Conservation (phyloP, 2,329 filamentous ascomycete species). For the Cercospora nicotianae region DNA sequence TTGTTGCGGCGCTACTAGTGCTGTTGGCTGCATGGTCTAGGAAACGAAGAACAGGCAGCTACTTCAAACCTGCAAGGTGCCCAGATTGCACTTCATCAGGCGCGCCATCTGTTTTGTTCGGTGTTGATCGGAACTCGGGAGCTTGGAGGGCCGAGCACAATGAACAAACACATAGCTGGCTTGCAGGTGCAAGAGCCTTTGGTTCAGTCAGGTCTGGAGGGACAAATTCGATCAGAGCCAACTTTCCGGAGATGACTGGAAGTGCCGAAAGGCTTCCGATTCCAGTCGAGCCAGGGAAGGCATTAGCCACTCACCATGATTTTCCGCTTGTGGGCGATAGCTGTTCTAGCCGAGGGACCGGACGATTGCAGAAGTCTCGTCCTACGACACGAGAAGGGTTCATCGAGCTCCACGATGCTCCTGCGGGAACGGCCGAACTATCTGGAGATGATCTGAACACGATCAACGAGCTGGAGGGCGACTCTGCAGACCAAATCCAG, state of each 20-base stretch:
- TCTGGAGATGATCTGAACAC: slow-evolving; percentile 11
- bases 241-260: slow-evolving; percentile 9
- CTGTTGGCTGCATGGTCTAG: slow-evolving; percentile 12
- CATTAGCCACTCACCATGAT: not conserved
- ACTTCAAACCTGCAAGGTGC: slow-evolving; percentile 17
- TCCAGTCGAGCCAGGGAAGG: not conserved
- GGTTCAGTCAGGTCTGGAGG: not conserved
- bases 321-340: not conserved
- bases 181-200: not conserved
- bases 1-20: not conserved
- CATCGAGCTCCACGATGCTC: not conserved
- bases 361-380: slow-evolving; percentile 14
- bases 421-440: not conserved
- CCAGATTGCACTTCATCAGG: slow-evolving; percentile 9
- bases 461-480: slow-evolving; percentile 15
- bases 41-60: slow-evolving; percentile 12
- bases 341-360: slow-evolving; percentile 5
- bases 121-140: not conserved
- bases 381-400: slow-evolving; percentile 6
- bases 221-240: slow-evolving; percentile 1
- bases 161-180: slow-evolving; percentile 8
- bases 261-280: slow-evolving; percentile 14
- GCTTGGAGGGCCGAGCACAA: slow-evolving; percentile 10
- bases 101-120: slow-evolving; percentile 1
- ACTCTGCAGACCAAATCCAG: slow-evolving; percentile 2